Evolutionary conservation across 1,284 basidiomycete species (phyloP).

Genomic region (Stygiomarasmius scandens): DNA sequence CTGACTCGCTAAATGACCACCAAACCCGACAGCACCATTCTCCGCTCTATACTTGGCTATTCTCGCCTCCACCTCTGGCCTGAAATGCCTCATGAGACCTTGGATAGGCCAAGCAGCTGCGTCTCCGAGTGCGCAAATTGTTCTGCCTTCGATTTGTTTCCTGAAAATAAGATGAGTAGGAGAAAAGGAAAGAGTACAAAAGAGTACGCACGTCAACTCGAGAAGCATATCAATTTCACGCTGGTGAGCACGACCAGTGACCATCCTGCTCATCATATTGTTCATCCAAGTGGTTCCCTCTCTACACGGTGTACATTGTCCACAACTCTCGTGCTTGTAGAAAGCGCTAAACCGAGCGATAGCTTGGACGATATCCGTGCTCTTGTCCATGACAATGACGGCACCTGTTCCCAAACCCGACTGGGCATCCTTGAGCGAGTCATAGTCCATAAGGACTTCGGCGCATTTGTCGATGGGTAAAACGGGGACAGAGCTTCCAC

Average conservation of each 20-base stretch:
- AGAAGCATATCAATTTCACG: constrained; percentile 98
- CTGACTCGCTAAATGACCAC: constrained; percentile 78
- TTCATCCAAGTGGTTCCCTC: constrained; percentile 98
- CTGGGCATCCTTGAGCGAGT: constrained; percentile 94
- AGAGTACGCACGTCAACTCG: constrained; percentile 73
- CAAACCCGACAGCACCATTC: constrained; percentile 88
- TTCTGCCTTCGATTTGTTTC: constrained; percentile 95
- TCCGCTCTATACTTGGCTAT: constrained; percentile 79
- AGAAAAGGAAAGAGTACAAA: constrained; percentile 3
- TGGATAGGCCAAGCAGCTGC: constrained; percentile 99
- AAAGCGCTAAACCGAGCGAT: constrained; percentile 95
- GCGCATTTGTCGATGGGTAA: constrained; percentile 81
- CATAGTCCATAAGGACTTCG: constrained; percentile 94
- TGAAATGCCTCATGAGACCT: constrained; percentile 95
- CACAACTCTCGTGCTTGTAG: constrained; percentile 99
- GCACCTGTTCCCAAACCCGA: constrained; percentile 96
- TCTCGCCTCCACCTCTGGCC: constrained; percentile 89
- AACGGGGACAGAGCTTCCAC: constrained; percentile 95
- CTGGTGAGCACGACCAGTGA: constrained; percentile 85
- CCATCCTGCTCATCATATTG: constrained; percentile 97
- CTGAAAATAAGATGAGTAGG: constrained; percentile 40
- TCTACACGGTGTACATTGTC: constrained; percentile 96
- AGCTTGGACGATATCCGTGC: constrained; percentile 90
- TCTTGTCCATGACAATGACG: constrained; percentile 99
- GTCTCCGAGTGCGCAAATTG: constrained; percentile 96